A percentile compares a stretch with the other conserved stretches of the same genome.
These are phyloP conservation scores for Metschnikowia amazonensis DNA, from an alignment of 805 yeast genomes.

Conservation along the genomic window DNA sequence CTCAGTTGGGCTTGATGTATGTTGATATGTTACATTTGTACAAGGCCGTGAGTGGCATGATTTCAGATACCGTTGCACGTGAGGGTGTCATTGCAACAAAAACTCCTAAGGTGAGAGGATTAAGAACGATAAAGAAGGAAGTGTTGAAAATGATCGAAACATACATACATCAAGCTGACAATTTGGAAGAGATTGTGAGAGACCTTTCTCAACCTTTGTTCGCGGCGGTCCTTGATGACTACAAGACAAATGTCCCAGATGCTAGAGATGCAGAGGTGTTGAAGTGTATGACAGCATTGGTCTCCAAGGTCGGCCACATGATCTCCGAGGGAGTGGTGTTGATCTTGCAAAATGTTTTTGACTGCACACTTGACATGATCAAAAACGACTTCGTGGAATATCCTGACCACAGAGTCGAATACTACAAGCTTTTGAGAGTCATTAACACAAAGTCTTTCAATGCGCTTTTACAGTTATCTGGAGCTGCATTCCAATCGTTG, in stretches of 20 bases:
- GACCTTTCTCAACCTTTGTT: constrained; percentile 81
- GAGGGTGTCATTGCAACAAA: constrained; percentile 90
- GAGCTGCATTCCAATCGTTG: constrained; percentile 85
- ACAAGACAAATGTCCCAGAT: constrained; percentile 83
- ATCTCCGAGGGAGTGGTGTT: constrained; percentile 87
- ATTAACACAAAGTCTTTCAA: constrained; percentile 82
- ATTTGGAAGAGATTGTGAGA: constrained; percentile 75
- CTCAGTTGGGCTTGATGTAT: constrained; percentile 84
- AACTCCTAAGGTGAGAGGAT: constrained; percentile 90
- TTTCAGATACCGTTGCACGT: constrained; percentile 69
- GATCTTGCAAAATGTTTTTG: constrained; percentile 87
- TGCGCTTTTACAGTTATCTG: constrained; percentile 83
- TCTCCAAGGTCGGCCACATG: constrained; percentile 78
- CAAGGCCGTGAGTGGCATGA: constrained; percentile 82
- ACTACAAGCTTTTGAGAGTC: constrained; percentile 83
- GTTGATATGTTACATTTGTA: constrained; percentile 86
- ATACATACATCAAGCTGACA: constrained; percentile 82
- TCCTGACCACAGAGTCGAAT: constrained; percentile 97
- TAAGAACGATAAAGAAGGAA: constrained; percentile 95
- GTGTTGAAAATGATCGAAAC: constrained; percentile 84
- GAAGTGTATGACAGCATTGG: constrained; percentile 89
- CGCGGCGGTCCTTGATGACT: constrained; percentile 83
- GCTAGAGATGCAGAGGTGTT: constrained; percentile 98
- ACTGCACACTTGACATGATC: constrained; percentile 92
- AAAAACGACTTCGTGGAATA: constrained; percentile 92